These are phyloP conservation scores for Penicillium sp. DNA, from an alignment of 2,329 filamentous ascomycete species.

Conservation along the genomic window DNA sequence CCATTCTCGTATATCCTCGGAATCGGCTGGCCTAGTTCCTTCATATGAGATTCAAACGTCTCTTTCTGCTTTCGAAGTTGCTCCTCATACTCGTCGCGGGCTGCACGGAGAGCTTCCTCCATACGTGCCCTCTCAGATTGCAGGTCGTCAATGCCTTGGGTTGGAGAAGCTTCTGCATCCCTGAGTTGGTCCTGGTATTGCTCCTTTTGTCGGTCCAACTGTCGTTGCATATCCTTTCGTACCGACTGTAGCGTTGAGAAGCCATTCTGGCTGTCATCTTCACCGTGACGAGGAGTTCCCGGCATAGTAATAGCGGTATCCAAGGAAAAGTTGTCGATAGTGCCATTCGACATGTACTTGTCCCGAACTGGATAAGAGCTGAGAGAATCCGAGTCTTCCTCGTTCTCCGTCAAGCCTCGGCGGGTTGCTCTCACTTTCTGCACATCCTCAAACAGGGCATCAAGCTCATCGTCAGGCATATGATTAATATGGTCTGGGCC, in stretches of 20 bases:
- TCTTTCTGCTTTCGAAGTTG: constrained; percentile 83
- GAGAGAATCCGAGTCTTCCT: constrained; percentile 85
- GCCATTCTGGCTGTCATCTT: constrained; percentile 59
- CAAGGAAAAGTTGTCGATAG: constrained; percentile 92
- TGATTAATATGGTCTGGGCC: constrained; percentile 89
- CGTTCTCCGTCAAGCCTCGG: constrained; percentile 66
- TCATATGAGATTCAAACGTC: constrained; percentile 81
- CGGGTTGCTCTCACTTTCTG: constrained; percentile 85
- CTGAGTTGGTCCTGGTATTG: constrained; percentile 80
- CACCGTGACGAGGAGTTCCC: constrained; percentile 79
- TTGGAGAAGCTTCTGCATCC: constrained; percentile 71
- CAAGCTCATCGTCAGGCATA: constrained; percentile 90
- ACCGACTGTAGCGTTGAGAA: constrained; percentile 72
- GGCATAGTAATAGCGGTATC: constrained; percentile 95
- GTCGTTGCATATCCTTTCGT: constrained; percentile 80
- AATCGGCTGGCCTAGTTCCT: constrained; percentile 68
- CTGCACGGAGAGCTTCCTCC: constrained; percentile 76
- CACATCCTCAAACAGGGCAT: constrained; percentile 90
- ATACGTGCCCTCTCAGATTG: constrained; percentile 81
- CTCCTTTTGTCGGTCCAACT: constrained; percentile 82
- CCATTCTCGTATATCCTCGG: constrained; percentile 56
- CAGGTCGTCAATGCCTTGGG: constrained; percentile 79
- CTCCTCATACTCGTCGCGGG: constrained; percentile 88
- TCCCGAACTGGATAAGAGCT: constrained; percentile 87
- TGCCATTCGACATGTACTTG: constrained; percentile 94